These are phyloP conservation scores for Polysphondylium violaceum DNA, from an alignment of 78 protist genomes.

Conservation along the genomic window DNA sequence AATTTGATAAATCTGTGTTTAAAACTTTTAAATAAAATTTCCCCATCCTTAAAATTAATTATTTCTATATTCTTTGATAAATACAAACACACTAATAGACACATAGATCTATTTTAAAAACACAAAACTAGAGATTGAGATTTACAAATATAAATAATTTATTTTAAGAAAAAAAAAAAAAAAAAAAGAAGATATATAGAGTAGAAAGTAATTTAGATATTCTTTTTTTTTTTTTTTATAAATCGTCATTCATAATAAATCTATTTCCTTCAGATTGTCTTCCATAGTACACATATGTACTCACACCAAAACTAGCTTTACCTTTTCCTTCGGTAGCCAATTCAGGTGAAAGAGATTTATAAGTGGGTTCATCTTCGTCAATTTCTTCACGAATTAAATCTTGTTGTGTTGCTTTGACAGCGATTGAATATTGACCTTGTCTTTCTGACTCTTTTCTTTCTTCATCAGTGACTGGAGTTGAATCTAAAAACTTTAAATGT, in stretches of 20 bases:
- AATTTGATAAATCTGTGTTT: no score
- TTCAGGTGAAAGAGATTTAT: constrained; percentile 54
- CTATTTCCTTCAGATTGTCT: constrained; percentile 90
- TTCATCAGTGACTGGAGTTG: constrained; percentile 62
- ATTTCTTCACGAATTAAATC: neutral
- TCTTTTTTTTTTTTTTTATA: no score
- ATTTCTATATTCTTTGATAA: no score
- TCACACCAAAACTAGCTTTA: constrained; percentile 56
- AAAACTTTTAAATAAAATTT: no score
- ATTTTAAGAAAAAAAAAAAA: no score
- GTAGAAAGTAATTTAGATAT: no score
- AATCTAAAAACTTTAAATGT: constrained; percentile 81
- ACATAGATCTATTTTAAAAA: no score
- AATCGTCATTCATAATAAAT: constrained; percentile 83
- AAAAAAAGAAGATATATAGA: no score
- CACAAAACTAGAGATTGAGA: no score
- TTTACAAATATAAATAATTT: no score
- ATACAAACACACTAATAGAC: no score
- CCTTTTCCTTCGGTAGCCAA: constrained; percentile 75
- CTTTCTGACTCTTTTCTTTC: constrained; percentile 78
- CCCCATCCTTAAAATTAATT: no score
- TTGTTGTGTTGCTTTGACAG: constrained; percentile 49
- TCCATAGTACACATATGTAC: constrained; percentile 81
- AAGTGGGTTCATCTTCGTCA: constrained; percentile 38
- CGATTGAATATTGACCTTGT: constrained; percentile 49